Evolutionary conservation across 139 green algal genomes (phyloP).

Genomic region (Yamagishiella unicocca): DNA sequence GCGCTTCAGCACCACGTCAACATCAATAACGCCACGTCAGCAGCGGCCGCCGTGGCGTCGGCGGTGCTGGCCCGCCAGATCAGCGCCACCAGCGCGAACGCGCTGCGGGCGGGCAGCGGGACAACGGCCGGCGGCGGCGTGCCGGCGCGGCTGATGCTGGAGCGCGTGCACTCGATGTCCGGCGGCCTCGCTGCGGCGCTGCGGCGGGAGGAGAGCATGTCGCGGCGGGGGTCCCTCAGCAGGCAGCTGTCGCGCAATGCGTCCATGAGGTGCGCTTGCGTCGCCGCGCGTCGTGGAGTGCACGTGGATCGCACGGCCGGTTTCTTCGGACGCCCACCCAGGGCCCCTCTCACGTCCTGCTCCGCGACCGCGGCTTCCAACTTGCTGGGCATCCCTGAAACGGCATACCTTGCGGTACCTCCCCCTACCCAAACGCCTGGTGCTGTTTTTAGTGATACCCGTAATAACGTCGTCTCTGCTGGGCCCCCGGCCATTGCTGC

Average conservation of each 20-base stretch:
- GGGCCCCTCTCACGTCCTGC: no score
- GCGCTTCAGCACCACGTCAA: background rate
- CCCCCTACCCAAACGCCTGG: no score
- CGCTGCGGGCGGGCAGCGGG: background rate
- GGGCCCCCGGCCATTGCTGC: no score
- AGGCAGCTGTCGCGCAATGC: background rate
- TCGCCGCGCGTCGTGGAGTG: no score
- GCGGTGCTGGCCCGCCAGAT: background rate
- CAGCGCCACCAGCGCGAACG: background rate
- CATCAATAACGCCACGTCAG: constrained; percentile 11
- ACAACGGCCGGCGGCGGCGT: background rate
- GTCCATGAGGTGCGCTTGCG: background rate
- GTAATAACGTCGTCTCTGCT: no score
- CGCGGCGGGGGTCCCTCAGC: background rate
- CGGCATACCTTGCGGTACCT: no score
- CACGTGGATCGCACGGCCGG: no score
- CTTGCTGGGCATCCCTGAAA: no score
- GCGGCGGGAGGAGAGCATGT: constrained; percentile 31
- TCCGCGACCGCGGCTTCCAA: no score
- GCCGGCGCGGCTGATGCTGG: background rate
- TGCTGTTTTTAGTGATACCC: no score
- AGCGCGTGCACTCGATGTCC: constrained; percentile 5
- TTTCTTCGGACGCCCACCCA: no score
- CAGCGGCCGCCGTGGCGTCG: background rate
- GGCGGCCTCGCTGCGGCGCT: constrained; percentile 23